Evolutionary conservation across 441 rosid genomes (phyloP), one percentile per base, ranked within the genome.

Genomic region (Corymbia citriodora): DNA sequence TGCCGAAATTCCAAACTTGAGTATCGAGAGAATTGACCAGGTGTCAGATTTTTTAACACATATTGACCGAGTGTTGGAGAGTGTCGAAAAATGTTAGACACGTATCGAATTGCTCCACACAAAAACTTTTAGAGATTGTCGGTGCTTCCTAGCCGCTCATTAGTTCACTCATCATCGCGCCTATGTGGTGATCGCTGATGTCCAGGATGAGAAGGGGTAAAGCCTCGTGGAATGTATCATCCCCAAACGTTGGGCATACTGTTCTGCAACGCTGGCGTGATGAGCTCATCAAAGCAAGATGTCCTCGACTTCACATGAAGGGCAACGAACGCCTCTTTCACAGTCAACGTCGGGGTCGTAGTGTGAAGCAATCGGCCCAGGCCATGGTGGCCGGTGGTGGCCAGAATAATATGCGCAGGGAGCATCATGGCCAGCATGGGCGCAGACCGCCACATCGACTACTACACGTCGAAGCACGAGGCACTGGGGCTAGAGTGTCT

Each of bases 341-440:
- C 93, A 8, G 48, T 90, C 59, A 95, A 95, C 55, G 93, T 92
- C 9, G 92, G 0, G 95, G 95, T 40, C 21, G 86, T 88, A 88
- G 94, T 16, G 93, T 93, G 23, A 95, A 95, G 89, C 90, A 94
- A 19, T 93, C 94, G 45, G 95, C 94, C n/a, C 88, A 94, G 55
- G 93, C 92, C 18, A 94, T 94, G 94, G 91, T 94, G 29, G 93
- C 83, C 54, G 40, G 81, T 49, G 21, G 89, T 9, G 90, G 91
- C 10, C 88, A 94, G 95, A 79, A 93, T 94, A 31, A 83, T 91
- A n/a, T 91, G 93, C 90, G 89, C 91, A 5, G 90, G 89, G 1
- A 88, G 92, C 79, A 57, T 91, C 15, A 90, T 90, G 9, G 93
- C 79, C 10, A 83, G 59, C 12, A n/a, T 3, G 9, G 94, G 92